phyloP scores from a whole-genome alignment of 2,329 filamentous ascomycete genomes.

The Aspergillus costaricaensis region DNA sequence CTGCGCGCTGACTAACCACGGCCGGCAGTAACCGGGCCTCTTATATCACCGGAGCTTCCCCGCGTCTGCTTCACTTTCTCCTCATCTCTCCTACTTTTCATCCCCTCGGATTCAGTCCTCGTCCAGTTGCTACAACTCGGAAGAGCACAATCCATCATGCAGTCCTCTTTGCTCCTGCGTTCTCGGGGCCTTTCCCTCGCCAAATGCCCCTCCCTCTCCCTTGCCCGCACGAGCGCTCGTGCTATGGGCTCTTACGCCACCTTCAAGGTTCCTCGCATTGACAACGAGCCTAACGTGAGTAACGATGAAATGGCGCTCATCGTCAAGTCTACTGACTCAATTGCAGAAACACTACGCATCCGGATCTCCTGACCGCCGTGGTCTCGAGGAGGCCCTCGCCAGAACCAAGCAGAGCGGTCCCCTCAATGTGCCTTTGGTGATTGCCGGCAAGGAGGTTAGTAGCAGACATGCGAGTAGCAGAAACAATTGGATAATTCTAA shows the following conservation, averaged over 20 bases:
- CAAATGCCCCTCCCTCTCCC: constrained; percentile 22
- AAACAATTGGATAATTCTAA: not conserved
- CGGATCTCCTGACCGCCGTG: constrained; percentile 75
- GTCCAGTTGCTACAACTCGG: not conserved
- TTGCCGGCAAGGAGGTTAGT: constrained; percentile 77
- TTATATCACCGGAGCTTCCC: constrained; percentile 28
- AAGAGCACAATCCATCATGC: constrained; percentile 25
- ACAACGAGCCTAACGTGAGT: constrained; percentile 94
- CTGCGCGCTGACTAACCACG: constrained; percentile 8
- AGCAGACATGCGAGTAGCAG: not conserved
- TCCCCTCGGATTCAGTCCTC: constrained; percentile 7
- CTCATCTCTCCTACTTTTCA: constrained; percentile 4
- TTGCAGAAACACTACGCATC: constrained; percentile 83
- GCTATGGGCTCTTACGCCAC: constrained; percentile 65
- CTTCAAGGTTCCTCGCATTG: constrained; percentile 83
- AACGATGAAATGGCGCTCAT: not conserved
- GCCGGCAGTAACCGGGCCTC: constrained; percentile 12
- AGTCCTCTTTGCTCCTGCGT: constrained; percentile 32
- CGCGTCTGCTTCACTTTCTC: constrained; percentile 22
- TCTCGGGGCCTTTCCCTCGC: constrained; percentile 27
- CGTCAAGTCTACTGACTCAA: constrained; percentile 6
- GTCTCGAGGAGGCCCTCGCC: constrained; percentile 72
- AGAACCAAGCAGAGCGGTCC: constrained; percentile 68
- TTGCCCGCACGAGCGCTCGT: constrained; percentile 25
- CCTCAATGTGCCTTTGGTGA: constrained; percentile 76